A percentile compares a stretch with the other conserved stretches of the same genome.
Evolutionary conservation across 2,329 filamentous ascomycete species (phyloP).

Genomic region (Rutstroemia sp.): DNA sequence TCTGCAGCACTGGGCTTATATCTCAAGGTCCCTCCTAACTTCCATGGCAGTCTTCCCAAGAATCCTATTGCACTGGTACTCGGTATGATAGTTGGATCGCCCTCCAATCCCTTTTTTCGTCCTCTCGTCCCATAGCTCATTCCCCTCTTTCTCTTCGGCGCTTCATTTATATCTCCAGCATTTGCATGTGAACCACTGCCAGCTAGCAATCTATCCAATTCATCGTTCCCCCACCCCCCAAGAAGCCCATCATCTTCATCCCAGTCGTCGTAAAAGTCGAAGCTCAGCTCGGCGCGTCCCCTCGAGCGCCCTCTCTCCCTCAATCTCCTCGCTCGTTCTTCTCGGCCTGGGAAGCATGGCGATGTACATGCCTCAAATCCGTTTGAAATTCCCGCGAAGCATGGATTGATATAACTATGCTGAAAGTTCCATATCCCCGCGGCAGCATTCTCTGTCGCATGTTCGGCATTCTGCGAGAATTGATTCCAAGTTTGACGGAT

Average conservation of each 20-base stretch:
- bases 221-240: slow-evolving; percentile 71
- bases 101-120: slow-evolving; percentile 48
- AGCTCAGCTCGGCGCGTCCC: slow-evolving; percentile 71
- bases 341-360: slow-evolving; percentile 62
- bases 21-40: slow-evolving; percentile 70
- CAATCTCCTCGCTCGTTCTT: slow-evolving; percentile 63
- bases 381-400: slow-evolving; percentile 58
- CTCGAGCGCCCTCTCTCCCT: slow-evolving; percentile 54
- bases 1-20: slow-evolving; percentile 91
- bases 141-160: slow-evolving; percentile 65
- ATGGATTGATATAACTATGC: slow-evolving; percentile 78
- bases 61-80: slow-evolving; percentile 82
- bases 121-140: slow-evolving; percentile 84
- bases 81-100: slow-evolving; percentile 82
- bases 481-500: slow-evolving; percentile 92
- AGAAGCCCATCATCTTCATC: slow-evolving; percentile 60
- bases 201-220: slow-evolving; percentile 76
- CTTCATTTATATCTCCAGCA: slow-evolving; percentile 40
- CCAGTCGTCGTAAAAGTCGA: slow-evolving; percentile 99
- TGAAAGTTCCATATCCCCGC: slow-evolving; percentile 84
- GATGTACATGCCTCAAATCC: slow-evolving; percentile 67
- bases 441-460: slow-evolving; percentile 85
- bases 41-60: slow-evolving; percentile 75
- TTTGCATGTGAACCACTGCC: slow-evolving; percentile 48
- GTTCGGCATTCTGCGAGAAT: slow-evolving; percentile 82